A percentile compares a stretch with the other conserved stretches of the same genome.
Evolutionary conservation across 192 early-diverging fungal genomes (phyloP).

Genomic region (Coemansia nantahalensis): DNA sequence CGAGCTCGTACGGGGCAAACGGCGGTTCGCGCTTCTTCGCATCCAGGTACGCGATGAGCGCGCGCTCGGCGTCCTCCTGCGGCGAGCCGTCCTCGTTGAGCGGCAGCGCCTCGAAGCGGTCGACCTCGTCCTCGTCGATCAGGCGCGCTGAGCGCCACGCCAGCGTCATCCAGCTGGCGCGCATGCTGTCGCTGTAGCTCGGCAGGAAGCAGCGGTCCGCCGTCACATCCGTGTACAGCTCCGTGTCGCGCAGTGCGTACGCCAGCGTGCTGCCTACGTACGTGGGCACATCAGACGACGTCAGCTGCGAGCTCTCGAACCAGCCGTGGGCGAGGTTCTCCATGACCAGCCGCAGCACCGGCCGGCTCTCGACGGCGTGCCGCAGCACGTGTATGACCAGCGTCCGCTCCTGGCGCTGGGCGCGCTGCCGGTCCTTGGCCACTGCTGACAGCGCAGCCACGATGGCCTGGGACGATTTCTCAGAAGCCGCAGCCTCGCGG

Average conservation of each 20-base stretch:
- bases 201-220: conserved; percentile 63
- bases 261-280: conserved; percentile 65
- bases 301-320: conserved; percentile 67
- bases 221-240: conserved; percentile 64
- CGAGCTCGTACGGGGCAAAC: conserved; percentile 41
- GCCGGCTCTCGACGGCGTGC: conserved; percentile 76
- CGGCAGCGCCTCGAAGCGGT: conserved; percentile 25
- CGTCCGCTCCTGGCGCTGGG: conserved; percentile 74
- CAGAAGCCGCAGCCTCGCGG: conserved; percentile 17
- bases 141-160: conserved; percentile 49
- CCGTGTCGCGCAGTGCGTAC: conserved; percentile 61
- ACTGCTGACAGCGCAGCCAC: conserved; percentile 61
- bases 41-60: conserved; percentile 26
- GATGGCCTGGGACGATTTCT: conserved; percentile 35
- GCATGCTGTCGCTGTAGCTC: conserved; percentile 61
- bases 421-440: conserved; percentile 57
- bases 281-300: conserved; percentile 63
- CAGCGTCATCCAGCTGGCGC: conserved; percentile 60
- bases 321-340: conserved; percentile 72
- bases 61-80: conserved; percentile 2
- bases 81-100: not conserved
- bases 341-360: conserved; percentile 64
- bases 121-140: conserved; percentile 43
- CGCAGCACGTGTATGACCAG: conserved; percentile 85
- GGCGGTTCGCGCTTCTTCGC: conserved; percentile 27